Evolutionary conservation across 805 yeast species (phyloP), one percentile per base, ranked within the genome.

Genomic region (Candida rishiriensis): DNA sequence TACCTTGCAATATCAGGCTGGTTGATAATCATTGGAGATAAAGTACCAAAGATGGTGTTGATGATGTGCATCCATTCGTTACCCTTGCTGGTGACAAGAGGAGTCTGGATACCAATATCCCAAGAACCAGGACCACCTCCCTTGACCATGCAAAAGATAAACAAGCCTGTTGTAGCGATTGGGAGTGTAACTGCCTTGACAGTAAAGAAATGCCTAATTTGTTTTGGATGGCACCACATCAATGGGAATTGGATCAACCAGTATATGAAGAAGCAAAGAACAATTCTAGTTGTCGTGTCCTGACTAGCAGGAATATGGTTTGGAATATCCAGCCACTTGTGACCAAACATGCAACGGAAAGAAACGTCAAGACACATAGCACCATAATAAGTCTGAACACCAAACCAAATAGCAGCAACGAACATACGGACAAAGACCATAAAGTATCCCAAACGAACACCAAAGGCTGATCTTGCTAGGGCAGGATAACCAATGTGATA

Each of bases 401-500:
- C 72, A 52, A 63, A 69, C 67, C 72, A 64, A 33, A 69, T 62
- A 30, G 62, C 59, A 16, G 69, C 67, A 2, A 65, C 60, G 34
- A 65, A 59, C 41, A 66, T 57, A 39, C 72, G 57, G 34, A 68
- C 63, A 36, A 66, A 54, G 30, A 68, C 62, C 30, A 65, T 66
- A 30, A 68, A 57, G 33, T 52, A 53, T 10, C 66, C 61, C 10
- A 69, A 65, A 29, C 59, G 49, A 36, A 68, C 62, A 10, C 73
- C 73, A 50, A 61, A 69, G 11, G 61, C 53, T 40, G 64, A 54
- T 53, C 72, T 60, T 10, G 70, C 66, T 34, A 60, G 46, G 9
- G 66, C 62, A 3, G 72, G 67, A 49, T 62, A 69, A 3, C 71
- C 71, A 34, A 69, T 56, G 42, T 66, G 67, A 43, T 66, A 54